Evolutionary conservation across 225 moss, liverwort and hornwort genomes (phyloP), one percentile per base, ranked within the genome.

Genomic region (Physcomitrellopsis africana): DNA sequence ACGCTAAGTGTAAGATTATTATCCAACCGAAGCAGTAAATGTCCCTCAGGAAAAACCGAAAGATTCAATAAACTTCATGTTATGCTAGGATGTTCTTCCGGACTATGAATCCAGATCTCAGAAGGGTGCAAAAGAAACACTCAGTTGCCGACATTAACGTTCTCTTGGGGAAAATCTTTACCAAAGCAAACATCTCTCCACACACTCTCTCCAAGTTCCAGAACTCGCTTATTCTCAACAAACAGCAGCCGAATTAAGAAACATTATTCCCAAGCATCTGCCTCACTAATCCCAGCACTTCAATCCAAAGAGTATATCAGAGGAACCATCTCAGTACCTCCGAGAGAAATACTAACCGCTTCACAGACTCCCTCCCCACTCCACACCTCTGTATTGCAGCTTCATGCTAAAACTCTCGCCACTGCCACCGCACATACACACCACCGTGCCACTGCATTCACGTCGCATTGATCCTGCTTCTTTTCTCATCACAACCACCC

Each of bases 221-320:
- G 10, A 76, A 14, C 51, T 67, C 62, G 15, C 75, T 53, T 42
- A 61, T 68, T n/a, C 51, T 64, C 69, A 69, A 44, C 11, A 67
- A 48, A 53, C 60, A 52, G 65, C 53, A 37, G 32, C 32, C 7
- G 52, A 83, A 80, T 80, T 80, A 64, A 23, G 11, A 60, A 54
- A 52, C 51, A 45, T 19, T 32, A 16, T 65, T 65, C 24, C 44
- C 18, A 26, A 58, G 48, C 7, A 51, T 44, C 70, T 26, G 13
- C 18, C 60, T 75, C 60, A 20, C 57, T 67, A 51, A 63, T 51
- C 20, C 9, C 3, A 43, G 9, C 67, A 23, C 68, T 60, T 65
- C 69, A 72, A 73, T 83, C 80, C 73, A 69, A 80, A 45, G 68
- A 7, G 58, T 63, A 3, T 22, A 7, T 51, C 77, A 72, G 67